These are phyloP conservation scores for Baorangia bicolor DNA, from an alignment of 768 basidiomycete genomes.

Conservation along the genomic window DNA sequence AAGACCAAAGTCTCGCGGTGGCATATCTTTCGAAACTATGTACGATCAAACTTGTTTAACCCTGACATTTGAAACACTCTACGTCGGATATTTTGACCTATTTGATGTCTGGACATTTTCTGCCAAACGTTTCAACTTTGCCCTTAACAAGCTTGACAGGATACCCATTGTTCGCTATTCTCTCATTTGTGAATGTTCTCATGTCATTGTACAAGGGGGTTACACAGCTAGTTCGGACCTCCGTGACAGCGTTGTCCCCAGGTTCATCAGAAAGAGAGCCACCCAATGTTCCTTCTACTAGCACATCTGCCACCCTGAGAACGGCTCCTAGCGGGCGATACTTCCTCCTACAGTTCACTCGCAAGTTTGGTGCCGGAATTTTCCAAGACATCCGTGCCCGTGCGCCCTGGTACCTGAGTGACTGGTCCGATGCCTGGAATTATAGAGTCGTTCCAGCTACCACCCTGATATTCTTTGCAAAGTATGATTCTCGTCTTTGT, in stretches of 20 bases:
- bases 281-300: not conserved
- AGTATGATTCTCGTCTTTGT: slow-evolving; percentile 45
- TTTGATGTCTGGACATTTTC: not conserved
- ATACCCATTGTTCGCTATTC: too few relatives aligned
- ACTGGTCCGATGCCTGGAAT: slow-evolving; percentile 92
- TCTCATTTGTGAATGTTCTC: not conserved
- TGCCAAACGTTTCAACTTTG: slow-evolving; percentile 3
- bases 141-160: too few relatives aligned
- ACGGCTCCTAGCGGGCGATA: not conserved
- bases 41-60: too few relatives aligned
- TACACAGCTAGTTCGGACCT: not conserved
- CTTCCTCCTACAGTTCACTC: slow-evolving; percentile 17
- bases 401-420: slow-evolving; percentile 75
- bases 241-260: not conserved
- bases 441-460: slow-evolving; percentile 89
- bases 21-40: too few relatives aligned
- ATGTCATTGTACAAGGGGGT: not conserved
- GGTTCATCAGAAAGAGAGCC: not conserved
- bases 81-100: not conserved
- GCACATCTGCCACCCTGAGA: slow-evolving; percentile 1
- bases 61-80: too few relatives aligned
- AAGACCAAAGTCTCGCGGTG: too few relatives aligned
- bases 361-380: slow-evolving; percentile 58
- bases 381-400: slow-evolving; percentile 66
- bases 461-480: slow-evolving; percentile 81